Base-by-base conservation (phyloP, 768 basidiomycete species). In the Pisolithus albus region DNA sequence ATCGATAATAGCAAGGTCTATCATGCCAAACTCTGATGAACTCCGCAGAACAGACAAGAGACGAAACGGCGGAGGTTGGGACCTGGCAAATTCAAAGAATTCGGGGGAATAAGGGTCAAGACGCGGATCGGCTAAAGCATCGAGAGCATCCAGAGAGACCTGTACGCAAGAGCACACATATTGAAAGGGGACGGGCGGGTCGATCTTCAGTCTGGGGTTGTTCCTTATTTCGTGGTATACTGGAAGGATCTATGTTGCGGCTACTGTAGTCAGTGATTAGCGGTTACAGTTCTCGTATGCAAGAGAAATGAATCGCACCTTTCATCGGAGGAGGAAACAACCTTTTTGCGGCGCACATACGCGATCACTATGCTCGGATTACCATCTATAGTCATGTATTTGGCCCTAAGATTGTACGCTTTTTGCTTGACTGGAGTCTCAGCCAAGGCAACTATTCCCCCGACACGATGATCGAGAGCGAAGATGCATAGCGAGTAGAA, bases 341-440 rank as follows among this genome's bases (percentile, higher is more conserved):
- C 49, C 15, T 58, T 59, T 45, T 72, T 70, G 43, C 79, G 66
- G 9, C 74, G 69, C 3, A 75, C 61, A 59, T 75, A 84, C 0
- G 78, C 75, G 21, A 86, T 76, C 64, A 80, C 74, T 38, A 87
- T 78, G 7, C 80, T 82, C 59, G 68, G 59, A 56, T 61, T 46
- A 53, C 75, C 56, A 60, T 64, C 60, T 41, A 73, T 66, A 19
- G 68, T 70, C 73, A 81, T 75, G 56, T 83, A 86, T 59, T 78
- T 80, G 23, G 82, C 85, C 55, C 78, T 74, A 3, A 88, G 54
- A 46, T 76, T 69, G 58, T 77, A 83, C 0, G 79, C 82, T 61
- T 79, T 82, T 34, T 66, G 66, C 43, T 65, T 66, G 4, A 78
- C 80, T 0, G 71, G 70, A 28, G 76, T 62, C 37, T 79, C 74